Evolutionary conservation across 2,329 filamentous ascomycete genomes (phyloP), one percentile per base, ranked within the genome.

Genomic region (Talaromyces marneffei): DNA sequence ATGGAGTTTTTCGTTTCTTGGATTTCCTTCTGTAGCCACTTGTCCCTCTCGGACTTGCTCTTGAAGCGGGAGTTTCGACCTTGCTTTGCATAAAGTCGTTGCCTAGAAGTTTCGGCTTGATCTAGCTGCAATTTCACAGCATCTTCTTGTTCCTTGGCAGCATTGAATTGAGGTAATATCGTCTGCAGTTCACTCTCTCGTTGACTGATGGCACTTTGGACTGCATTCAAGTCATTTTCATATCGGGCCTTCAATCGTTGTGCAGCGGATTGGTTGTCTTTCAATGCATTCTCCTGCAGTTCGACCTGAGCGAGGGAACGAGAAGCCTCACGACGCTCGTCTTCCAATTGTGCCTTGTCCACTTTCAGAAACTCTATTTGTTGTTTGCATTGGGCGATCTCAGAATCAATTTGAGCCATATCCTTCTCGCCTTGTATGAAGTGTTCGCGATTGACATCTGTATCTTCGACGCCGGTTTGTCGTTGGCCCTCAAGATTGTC

Each of bases 51-150:
- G 8, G 85, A 84, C 78, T 96, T 96, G 73, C 86, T 95, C 70
- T 84, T 89, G 75, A 96, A 99, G 64, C 91, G 89, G 18, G 89
- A 88, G 66, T 89, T 92, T 50, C 93, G 88, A 46, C 89, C 91
- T 76, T 99, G 93, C 74, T 99, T 99, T 56, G 90, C 90, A 71
- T 96, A 91, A 7, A 99, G 83, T 39, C 92, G 87, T 65, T 89
- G 86, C 44, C 90, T 84, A 4, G 85, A 83, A 7, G 87, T 87
- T 69, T 95, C 89, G 0, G 89, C 89, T 55, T 89, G 82, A 52
- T 92, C 88, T 10, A 97, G 81, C 62, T 89, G 85, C 60, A 87
- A 81, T 69, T 87, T 88, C 29, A 90, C 80, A 16, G 85, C 82
- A 16, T 83, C 82, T 71, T 97, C 94, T 62, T 91, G 83, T 57